A percentile compares a stretch with the other conserved stretches of the same genome.
These are phyloP conservation scores for Colletotrichum siamense DNA, from an alignment of 2,329 filamentous ascomycete species.

Conservation along the genomic window DNA sequence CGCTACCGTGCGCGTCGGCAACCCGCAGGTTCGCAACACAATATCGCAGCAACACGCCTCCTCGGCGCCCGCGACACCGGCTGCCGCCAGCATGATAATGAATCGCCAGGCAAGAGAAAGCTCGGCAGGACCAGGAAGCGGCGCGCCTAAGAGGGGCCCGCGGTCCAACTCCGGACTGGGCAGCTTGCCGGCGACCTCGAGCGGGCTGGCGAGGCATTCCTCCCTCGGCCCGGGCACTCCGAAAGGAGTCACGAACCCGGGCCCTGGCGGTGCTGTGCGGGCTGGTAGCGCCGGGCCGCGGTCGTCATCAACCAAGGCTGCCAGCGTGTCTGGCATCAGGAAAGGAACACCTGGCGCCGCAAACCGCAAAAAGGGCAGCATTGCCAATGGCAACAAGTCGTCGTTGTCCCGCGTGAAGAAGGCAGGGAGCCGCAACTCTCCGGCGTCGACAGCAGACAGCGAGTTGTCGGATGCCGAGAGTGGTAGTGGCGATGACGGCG, in stretches of 20 bases:
- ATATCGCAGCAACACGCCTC: conserved; percentile 57
- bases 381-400: conserved; percentile 56
- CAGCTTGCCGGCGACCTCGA: conserved; percentile 56
- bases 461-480: conserved; percentile 70
- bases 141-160: conserved; percentile 56
- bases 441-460: conserved; percentile 67
- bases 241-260: conserved; percentile 44
- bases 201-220: conserved; percentile 65
- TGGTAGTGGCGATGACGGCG: conserved; percentile 57
- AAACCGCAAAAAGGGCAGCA: conserved; percentile 51
- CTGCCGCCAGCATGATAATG: conserved; percentile 65
- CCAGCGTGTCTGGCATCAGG: conserved; percentile 41
- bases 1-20: conserved; percentile 44
- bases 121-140: conserved; percentile 60
- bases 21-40: conserved; percentile 53
- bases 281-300: conserved; percentile 68
- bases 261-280: conserved; percentile 41
- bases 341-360: conserved; percentile 52
- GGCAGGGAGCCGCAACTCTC: conserved; percentile 62
- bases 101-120: conserved; percentile 61
- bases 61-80: conserved; percentile 65
- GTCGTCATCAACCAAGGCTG: conserved; percentile 51
- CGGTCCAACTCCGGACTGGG: conserved; percentile 53
- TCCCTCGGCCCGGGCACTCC: conserved; percentile 69
- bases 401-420: conserved; percentile 68